Percentiles rank a stretch among this genome's conserved stretches.
Evolutionary conservation across 495 filamentous ascomycete species (phyloP).

Genomic region (Podospora comata): DNA sequence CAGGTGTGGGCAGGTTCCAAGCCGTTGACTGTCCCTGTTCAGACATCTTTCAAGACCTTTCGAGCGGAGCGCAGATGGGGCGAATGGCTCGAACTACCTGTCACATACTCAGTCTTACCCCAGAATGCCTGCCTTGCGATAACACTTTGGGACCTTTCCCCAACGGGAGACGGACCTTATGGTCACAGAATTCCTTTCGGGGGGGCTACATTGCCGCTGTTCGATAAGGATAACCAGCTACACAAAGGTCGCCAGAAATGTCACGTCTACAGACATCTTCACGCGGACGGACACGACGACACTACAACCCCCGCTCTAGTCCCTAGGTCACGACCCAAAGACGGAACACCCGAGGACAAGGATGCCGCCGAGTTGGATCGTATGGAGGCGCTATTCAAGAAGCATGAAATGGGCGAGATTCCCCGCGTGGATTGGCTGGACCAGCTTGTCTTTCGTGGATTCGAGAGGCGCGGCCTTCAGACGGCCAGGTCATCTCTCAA

Average conservation of each 20-base stretch:
- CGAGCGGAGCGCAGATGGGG: constrained; percentile 81
- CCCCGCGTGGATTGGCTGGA: constrained; percentile 92
- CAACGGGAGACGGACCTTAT: constrained; percentile 59
- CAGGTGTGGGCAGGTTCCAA: constrained; percentile 97
- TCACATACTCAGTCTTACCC: constrained; percentile 75
- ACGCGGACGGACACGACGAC: constrained; percentile 80
- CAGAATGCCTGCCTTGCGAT: constrained; percentile 81
- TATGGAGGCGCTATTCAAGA: constrained; percentile 85
- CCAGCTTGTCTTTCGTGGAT: constrained; percentile 80
- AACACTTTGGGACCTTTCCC: constrained; percentile 92
- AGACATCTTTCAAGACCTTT: constrained; percentile 89
- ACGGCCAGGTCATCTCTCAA: constrained; percentile 44
- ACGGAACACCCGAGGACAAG: constrained; percentile 49
- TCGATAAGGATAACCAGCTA: constrained; percentile 84
- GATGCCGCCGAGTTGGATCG: constrained; percentile 76
- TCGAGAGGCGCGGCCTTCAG: constrained; percentile 70
- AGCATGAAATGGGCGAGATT: constrained; percentile 97
- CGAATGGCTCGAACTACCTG: constrained; percentile 89
- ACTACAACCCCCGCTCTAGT: constrained; percentile 72
- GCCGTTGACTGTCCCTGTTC: constrained; percentile 82
- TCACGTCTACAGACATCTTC: constrained; percentile 72
- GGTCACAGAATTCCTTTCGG: constrained; percentile 87
- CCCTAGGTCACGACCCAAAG: constrained; percentile 44
- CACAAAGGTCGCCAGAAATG: constrained; percentile 93
- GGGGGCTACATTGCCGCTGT: constrained; percentile 84